These are phyloP conservation scores for Casuarina equisetifolia DNA, from an alignment of 306 rosid genomes.

Conservation along the genomic window DNA sequence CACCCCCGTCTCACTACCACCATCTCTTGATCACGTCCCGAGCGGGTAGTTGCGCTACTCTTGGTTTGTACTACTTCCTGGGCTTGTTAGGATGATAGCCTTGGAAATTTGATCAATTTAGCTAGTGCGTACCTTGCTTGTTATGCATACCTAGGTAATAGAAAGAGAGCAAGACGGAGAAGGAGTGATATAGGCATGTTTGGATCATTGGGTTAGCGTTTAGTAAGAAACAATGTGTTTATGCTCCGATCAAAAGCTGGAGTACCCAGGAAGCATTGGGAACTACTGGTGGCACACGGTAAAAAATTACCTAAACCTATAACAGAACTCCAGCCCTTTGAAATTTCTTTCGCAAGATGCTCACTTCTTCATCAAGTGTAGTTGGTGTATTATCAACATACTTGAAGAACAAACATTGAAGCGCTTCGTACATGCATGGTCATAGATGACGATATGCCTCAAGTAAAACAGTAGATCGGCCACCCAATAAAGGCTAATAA, in stretches of 20 bases:
- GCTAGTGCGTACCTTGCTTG: too few species aligned
- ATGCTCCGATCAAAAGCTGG: constrained; percentile 93
- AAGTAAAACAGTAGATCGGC: constrained; percentile 10
- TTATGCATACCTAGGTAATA: too few species aligned
- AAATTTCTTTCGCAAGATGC: constrained; percentile 85
- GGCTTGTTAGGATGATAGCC: too few species aligned
- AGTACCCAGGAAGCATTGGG: constrained; percentile 28
- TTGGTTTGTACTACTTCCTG: too few species aligned
- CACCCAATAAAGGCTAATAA: not conserved
- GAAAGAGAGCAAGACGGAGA: too few species aligned
- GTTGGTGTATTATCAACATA: constrained; percentile 16
- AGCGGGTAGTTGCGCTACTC: too few species aligned
- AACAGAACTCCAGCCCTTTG: constrained; percentile 96
- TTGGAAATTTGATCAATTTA: too few species aligned
- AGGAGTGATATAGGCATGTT: too few species aligned
- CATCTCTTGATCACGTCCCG: too few species aligned
- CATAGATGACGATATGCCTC: constrained; percentile 9
- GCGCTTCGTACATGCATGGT: not conserved
- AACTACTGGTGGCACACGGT: constrained; percentile 13
- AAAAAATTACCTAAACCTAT: constrained; percentile 21
- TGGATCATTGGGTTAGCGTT: constrained; percentile 14
- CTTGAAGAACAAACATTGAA: constrained; percentile 3
- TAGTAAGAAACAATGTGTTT: constrained; percentile 94
- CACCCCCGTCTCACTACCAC: too few species aligned
- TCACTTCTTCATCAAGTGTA: constrained; percentile 92